phyloP scores from a whole-genome alignment of 75 land plant genomes.

The Cryptomeria japonica region DNA sequence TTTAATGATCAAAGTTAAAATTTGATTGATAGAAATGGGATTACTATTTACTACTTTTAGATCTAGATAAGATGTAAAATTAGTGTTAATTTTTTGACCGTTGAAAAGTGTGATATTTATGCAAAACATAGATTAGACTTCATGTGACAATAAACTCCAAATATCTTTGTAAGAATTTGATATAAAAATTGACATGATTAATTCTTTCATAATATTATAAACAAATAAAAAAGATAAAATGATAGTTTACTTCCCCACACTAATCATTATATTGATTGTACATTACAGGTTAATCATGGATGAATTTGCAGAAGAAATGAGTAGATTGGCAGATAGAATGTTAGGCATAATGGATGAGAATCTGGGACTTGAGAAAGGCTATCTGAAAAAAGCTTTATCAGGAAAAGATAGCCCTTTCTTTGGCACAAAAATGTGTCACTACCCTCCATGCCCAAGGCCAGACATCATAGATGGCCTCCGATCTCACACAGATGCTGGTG shows the following conservation, averaged over 20 bases:
- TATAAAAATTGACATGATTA: no score
- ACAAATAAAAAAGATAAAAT: not conserved
- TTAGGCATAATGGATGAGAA: slow-evolving; percentile 43
- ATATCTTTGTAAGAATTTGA: no score
- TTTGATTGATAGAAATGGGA: no score
- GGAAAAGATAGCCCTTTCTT: slow-evolving; percentile 33
- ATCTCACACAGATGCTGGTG: slow-evolving; percentile 74
- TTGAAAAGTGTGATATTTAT: no score
- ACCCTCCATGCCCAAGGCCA: slow-evolving; percentile 60
- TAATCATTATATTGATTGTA: not conserved
- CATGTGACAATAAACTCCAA: no score
- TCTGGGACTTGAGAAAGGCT: slow-evolving; percentile 46
- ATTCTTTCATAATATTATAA: no score
- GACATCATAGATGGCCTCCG: slow-evolving; percentile 49
- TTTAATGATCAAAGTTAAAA: no score
- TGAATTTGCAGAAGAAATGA: slow-evolving; percentile 29
- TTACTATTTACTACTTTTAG: no score
- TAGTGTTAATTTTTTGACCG: no score
- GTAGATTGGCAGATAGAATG: slow-evolving; percentile 47
- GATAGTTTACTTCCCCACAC: no score
- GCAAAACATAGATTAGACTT: no score
- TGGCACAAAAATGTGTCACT: slow-evolving; percentile 60
- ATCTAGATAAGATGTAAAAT: no score
- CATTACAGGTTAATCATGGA: slow-evolving; percentile 32
- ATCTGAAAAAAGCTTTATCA: slow-evolving; percentile 33